These are phyloP conservation scores for Evernia prunastri DNA, from an alignment of 495 filamentous ascomycete species.

Conservation along the genomic window DNA sequence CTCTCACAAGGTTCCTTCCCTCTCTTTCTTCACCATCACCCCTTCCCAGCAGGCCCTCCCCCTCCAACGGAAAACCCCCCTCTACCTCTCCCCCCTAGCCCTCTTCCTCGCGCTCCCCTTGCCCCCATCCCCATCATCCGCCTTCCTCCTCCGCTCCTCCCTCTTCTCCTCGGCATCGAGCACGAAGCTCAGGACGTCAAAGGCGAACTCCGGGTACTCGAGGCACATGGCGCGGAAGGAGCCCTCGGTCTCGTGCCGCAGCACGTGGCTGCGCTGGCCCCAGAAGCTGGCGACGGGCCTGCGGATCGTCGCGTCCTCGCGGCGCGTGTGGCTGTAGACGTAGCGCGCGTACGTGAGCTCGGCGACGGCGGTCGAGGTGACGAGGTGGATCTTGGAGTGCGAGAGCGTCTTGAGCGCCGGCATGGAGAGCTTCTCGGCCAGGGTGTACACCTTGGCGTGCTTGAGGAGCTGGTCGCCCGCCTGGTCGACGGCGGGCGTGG, in stretches of 20 bases:
- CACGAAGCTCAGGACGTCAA: constrained; percentile 73
- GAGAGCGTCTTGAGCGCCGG: constrained; percentile 68
- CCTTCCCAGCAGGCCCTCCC: neutral
- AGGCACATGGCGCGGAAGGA: constrained; percentile 77
- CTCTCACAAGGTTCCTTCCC: neutral
- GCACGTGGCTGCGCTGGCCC: constrained; percentile 70
- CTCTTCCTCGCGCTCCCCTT: constrained; percentile 41
- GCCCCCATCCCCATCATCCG: constrained; percentile 27
- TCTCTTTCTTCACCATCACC: too few relatives aligned
- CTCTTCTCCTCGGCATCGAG: constrained; percentile 60
- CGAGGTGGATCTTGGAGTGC: constrained; percentile 81
- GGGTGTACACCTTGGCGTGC: constrained; percentile 82
- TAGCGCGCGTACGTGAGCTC: constrained; percentile 87
- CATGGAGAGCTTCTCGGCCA: constrained; percentile 73
- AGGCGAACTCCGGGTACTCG: constrained; percentile 84
- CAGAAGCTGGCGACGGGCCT: constrained; percentile 86
- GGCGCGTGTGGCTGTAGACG: constrained; percentile 70
- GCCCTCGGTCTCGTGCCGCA: constrained; percentile 75
- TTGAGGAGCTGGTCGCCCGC: constrained; percentile 70
- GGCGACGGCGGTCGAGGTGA: constrained; percentile 75
- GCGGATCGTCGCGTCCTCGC: constrained; percentile 65
- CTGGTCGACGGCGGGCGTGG: constrained; percentile 55
- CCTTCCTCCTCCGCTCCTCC: constrained; percentile 31
- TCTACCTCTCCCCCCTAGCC: constrained; percentile 28
- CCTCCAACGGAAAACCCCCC: neutral